A percentile compares a stretch with the other conserved stretches of the same genome.
Evolutionary conservation across 805 yeast species (phyloP).

Genomic region (Candida nanaspora): DNA sequence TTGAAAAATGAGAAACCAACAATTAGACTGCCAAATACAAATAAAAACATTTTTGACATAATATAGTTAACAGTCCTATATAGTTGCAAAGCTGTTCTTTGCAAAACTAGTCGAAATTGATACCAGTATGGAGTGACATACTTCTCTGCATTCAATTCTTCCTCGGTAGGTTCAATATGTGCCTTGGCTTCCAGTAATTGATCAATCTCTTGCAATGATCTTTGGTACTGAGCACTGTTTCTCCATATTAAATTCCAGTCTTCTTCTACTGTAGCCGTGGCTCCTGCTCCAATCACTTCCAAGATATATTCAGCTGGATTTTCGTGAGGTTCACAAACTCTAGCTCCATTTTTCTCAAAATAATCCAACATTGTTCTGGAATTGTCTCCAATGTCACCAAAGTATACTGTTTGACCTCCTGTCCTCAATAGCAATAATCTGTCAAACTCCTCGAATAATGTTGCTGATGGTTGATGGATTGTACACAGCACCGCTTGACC

Average conservation of each 20-base stretch:
- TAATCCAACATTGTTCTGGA: constrained; percentile 35
- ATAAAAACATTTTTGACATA: constrained; percentile 37
- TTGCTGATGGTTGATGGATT: constrained; percentile 44
- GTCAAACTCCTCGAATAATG: constrained; percentile 36
- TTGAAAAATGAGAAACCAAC: constrained; percentile 58
- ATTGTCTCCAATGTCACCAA: constrained; percentile 45
- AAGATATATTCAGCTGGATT: constrained; percentile 76
- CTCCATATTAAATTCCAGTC: constrained; percentile 65
- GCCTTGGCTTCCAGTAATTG: constrained; percentile 15
- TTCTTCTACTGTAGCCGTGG: constrained; percentile 50
- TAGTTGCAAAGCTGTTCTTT: constrained; percentile 32
- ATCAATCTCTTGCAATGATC: constrained; percentile 22
- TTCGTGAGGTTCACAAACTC: constrained; percentile 49
- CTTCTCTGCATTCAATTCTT: constrained; percentile 2
- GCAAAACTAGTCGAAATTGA: constrained; percentile 27
- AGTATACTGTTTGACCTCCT: constrained; percentile 48
- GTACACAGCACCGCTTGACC: constrained; percentile 57
- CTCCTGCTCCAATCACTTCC: constrained; percentile 75
- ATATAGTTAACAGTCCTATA: constrained; percentile 45
- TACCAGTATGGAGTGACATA: constrained; percentile 42
- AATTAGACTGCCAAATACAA: constrained; percentile 33
- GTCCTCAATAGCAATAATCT: constrained; percentile 36
- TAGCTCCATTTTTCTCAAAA: constrained; percentile 52
- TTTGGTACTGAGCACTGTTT: constrained; percentile 20
- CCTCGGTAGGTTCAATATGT: constrained; percentile 2